phyloP scores from a whole-genome alignment of 1,139 yeast species.

The Candida pseudocylindracea region DNA sequence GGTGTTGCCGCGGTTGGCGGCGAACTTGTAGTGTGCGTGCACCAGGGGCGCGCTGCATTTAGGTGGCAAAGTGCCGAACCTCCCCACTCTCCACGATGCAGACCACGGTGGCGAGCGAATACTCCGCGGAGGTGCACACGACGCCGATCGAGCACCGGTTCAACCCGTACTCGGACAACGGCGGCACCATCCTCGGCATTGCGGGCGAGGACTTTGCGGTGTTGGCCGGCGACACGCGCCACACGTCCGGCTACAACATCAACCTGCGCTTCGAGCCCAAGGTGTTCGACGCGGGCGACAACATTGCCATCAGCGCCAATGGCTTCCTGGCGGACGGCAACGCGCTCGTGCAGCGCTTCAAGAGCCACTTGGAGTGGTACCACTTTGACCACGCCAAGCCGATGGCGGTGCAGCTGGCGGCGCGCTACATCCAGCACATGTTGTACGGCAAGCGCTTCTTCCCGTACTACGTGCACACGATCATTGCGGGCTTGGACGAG shows the following conservation, averaged over 20 bases:
- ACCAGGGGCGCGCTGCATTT: too few relatives aligned
- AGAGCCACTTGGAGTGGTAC: constrained; percentile 76
- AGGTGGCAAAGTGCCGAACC: too few relatives aligned
- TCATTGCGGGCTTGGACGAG: constrained; percentile 85
- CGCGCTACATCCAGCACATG: constrained; percentile 78
- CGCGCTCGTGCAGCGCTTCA: constrained; percentile 59
- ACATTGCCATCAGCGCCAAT: constrained; percentile 72
- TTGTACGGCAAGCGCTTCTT: constrained; percentile 85
- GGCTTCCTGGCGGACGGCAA: constrained; percentile 95
- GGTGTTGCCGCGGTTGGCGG: neutral
- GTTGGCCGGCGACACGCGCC: constrained; percentile 95
- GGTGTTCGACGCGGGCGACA: constrained; percentile 77
- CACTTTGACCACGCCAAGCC: constrained; percentile 73
- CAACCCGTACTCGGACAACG: constrained; percentile 91
- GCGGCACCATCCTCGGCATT: constrained; percentile 93
- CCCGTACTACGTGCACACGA: constrained; percentile 92
- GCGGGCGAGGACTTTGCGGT: constrained; percentile 97
- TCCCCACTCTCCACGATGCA: too few relatives aligned
- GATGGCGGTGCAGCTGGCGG: constrained; percentile 51
- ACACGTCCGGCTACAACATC: constrained; percentile 82
- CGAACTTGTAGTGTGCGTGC: too few relatives aligned
- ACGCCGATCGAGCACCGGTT: constrained; percentile 82
- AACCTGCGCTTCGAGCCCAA: constrained; percentile 87
- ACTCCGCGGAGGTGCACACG: constrained; percentile 24
- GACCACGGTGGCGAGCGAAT: constrained; percentile 34